Evolutionary conservation across 768 basidiomycete genomes (phyloP).

Genomic region (Hypholoma sublateritium): DNA sequence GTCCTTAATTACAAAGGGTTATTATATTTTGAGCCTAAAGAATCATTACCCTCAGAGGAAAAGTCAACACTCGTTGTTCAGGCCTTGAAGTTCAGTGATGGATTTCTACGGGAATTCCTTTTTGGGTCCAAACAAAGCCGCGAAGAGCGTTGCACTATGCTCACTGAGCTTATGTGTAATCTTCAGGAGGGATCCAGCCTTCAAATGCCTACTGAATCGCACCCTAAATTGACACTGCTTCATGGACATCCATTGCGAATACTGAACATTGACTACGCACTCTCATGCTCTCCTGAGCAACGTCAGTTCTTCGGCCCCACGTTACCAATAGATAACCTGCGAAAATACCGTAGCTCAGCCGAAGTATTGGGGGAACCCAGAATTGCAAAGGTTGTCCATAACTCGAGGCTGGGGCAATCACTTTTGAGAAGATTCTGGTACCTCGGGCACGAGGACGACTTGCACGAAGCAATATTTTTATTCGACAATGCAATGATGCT

Average conservation of each 20-base stretch:
- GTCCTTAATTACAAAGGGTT: neutral
- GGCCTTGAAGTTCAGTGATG: neutral
- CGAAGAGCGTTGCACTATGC: too few species aligned
- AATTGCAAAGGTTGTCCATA: neutral
- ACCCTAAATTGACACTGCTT: too few species aligned
- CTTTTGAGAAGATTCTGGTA: neutral
- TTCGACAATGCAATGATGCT: neutral
- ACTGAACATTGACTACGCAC: too few species aligned
- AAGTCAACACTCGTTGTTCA: neutral
- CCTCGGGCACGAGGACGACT: neutral
- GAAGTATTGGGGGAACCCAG: neutral
- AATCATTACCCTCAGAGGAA: neutral
- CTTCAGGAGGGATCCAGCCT: too few species aligned
- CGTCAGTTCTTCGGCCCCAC: too few species aligned
- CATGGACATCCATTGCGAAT: too few species aligned
- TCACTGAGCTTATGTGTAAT: too few species aligned
- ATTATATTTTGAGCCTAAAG: neutral
- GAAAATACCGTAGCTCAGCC: neutral
- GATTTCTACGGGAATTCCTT: neutral
- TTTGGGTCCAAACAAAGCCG: neutral
- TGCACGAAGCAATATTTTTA: neutral
- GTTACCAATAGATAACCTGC: neutral
- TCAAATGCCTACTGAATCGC: too few species aligned
- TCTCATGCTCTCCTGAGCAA: too few species aligned
- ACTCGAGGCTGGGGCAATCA: neutral